These are phyloP conservation scores for Leccinum fibrillosum DNA, from an alignment of 768 basidiomycete genomes.

Conservation along the genomic window DNA sequence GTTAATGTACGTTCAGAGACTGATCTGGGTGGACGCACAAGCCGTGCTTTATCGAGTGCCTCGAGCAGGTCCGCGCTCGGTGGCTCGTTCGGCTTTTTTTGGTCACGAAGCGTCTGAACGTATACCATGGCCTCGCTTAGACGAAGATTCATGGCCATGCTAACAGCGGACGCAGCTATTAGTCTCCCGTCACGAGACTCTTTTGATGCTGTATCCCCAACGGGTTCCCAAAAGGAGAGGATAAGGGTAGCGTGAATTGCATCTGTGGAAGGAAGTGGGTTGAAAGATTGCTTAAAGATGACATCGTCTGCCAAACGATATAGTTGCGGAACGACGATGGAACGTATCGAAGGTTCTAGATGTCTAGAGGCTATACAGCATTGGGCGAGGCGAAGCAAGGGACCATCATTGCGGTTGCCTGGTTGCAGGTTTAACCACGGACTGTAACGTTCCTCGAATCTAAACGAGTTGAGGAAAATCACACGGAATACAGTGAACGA, in stretches of 20 bases:
- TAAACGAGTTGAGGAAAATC: slow-evolving; percentile 12
- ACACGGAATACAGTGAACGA: background rate
- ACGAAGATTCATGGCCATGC: slow-evolving; percentile 45
- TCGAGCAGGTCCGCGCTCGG: slow-evolving; percentile 31
- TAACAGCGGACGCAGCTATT: slow-evolving; percentile 40
- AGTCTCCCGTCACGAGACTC: slow-evolving; percentile 39
- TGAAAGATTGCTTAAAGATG: slow-evolving; percentile 39
- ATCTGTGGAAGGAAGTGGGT: slow-evolving; percentile 40
- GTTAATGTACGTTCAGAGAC: slow-evolving; percentile 15
- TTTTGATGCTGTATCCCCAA: slow-evolving; percentile 31
- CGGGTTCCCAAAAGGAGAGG: slow-evolving; percentile 43
- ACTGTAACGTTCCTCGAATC: slow-evolving; percentile 41
- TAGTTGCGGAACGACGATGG: slow-evolving; percentile 37
- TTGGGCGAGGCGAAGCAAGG: slow-evolving; percentile 42
- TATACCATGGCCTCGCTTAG: slow-evolving; percentile 36
- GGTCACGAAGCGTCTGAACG: slow-evolving; percentile 27
- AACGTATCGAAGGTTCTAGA: slow-evolving; percentile 34
- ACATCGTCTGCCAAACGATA: slow-evolving; percentile 40
- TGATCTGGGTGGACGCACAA: slow-evolving; percentile 28
- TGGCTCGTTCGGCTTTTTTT: slow-evolving; percentile 27
- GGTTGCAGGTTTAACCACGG: slow-evolving; percentile 44
- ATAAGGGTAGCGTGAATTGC: slow-evolving; percentile 41
- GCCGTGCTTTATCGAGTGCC: slow-evolving; percentile 35
- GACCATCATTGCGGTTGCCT: slow-evolving; percentile 25
- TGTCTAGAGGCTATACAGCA: slow-evolving; percentile 47